phyloP scores from a whole-genome alignment of 192 early-diverging fungal species.

The Diversispora epigaea region DNA sequence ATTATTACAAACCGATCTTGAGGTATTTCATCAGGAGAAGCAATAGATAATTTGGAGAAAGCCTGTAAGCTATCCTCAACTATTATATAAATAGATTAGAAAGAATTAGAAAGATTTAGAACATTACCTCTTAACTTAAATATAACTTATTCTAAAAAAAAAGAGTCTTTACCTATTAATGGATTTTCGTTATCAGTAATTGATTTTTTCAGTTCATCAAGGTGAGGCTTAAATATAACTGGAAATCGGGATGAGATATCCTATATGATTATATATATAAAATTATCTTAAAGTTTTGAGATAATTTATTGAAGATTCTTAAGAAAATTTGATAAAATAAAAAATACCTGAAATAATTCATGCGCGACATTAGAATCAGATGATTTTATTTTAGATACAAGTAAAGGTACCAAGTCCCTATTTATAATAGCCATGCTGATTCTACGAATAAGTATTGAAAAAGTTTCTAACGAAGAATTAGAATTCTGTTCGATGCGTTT shows the following conservation, averaged over 20 bases:
- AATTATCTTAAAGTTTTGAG: background rate
- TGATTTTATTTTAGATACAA: constrained; percentile 54
- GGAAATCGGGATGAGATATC: constrained; percentile 59
- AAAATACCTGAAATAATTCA: constrained; percentile 51
- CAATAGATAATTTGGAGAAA: constrained; percentile 73
- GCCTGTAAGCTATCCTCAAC: constrained; percentile 58
- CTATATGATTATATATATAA: constrained; percentile 14
- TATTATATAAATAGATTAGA: constrained; percentile 3
- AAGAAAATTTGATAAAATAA: background rate
- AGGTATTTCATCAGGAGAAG: constrained; percentile 46
- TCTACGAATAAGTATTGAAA: constrained; percentile 70
- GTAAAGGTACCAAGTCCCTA: constrained; percentile 58
- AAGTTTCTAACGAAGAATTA: constrained; percentile 64
- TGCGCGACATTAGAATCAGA: constrained; percentile 41
- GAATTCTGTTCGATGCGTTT: constrained; percentile 65
- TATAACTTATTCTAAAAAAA: background rate
- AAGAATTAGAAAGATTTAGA: too few relatives aligned
- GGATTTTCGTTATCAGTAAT: constrained; percentile 43
- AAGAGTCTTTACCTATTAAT: constrained; percentile 38
- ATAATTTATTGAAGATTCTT: background rate
- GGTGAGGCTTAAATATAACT: constrained; percentile 54
- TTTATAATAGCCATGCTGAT: constrained; percentile 76
- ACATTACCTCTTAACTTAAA: too few relatives aligned
- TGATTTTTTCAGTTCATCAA: constrained; percentile 46
- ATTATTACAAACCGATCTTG: constrained; percentile 31